Base-by-base conservation (phyloP, 2,329 filamentous ascomycete species). In the Helotiales sp. region DNA sequence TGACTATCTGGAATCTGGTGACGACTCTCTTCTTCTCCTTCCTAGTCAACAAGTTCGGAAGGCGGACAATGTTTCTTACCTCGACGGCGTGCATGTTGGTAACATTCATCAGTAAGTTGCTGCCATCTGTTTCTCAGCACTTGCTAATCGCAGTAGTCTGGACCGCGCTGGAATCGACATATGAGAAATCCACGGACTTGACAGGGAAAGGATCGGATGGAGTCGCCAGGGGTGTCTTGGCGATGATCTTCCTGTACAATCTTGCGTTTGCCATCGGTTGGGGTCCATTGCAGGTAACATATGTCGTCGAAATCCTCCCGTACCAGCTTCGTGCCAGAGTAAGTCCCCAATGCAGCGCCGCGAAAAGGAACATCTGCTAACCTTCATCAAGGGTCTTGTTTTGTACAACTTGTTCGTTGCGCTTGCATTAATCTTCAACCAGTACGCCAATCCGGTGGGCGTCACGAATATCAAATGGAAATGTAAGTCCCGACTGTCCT, bases 201-300 rank as follows among this genome's bases (percentile, higher is more conserved):
- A 31, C 34, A 9, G 60, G 57, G 24, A 31, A n/a, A 9, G 60
- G 58, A 2, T 34, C 52, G 7, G 42, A 55, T 9, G 51, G n/a
- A 3, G 36, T 64, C 10, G 62, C 54, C 2, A 61, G 49, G 38
- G 62, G 56, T 22, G 64, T 66, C 6, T 48, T 66, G 5, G 60
- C 62, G 12, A 64, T 66, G 58, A 77, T 81, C 63, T 81, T 75
- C 72, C 68, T 80, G 53, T 79, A 76, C 72, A 70, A 70, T 44
- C 71, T 77, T 54, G 76, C 79, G 62, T 73, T 67, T 52, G 69
- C 70, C 40, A 66, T 74, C 17, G 64, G 59, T 19, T 67, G 65
- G 65, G 50, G 29, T 40, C 57, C 60, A 27, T 52, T 66, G 10
- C 57, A 61, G 33, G 62, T 66, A 1, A 59, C 61, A 5, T 68